Percentiles rank a stretch among this genome's conserved stretches.
These are phyloP conservation scores for Debaryomyces psychrophilus DNA, from an alignment of 1,139 yeast species.

Conservation along the genomic window DNA sequence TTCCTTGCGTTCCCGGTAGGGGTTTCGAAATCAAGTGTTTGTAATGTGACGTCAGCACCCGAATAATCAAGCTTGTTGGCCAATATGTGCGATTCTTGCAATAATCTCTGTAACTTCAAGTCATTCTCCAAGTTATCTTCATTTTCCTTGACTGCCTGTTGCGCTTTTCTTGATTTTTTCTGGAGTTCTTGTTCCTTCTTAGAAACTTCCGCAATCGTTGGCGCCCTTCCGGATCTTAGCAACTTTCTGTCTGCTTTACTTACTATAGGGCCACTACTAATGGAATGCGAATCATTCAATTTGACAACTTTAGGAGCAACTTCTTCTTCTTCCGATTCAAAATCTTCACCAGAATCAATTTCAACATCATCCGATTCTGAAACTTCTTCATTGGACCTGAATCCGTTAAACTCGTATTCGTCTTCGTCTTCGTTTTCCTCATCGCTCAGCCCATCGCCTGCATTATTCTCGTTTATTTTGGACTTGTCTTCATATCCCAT, in stretches of 20 bases:
- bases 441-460: constrained; percentile 13
- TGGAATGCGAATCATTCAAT: constrained; percentile 27
- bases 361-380: constrained; percentile 20
- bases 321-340: constrained; percentile 23
- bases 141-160: constrained; percentile 38
- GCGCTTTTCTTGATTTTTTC: constrained; percentile 29
- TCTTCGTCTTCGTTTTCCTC: constrained; percentile 19
- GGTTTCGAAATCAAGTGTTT: constrained; percentile 65
- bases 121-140: constrained; percentile 72
- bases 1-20: constrained; percentile 82
- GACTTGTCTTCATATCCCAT: constrained; percentile 64
- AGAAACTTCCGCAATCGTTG: constrained; percentile 41
- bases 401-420: constrained; percentile 23
- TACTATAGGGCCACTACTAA: constrained; percentile 20
- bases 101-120: constrained; percentile 76
- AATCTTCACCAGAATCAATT: constrained; percentile 17
- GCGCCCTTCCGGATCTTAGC: constrained; percentile 46
- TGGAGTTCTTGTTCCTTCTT: constrained; percentile 29
- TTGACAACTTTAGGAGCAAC: constrained; percentile 40
- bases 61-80: constrained; percentile 58
- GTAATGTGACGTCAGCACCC: constrained; percentile 77
- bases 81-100: constrained; percentile 84
- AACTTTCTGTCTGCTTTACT: constrained; percentile 36
- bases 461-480: constrained; percentile 22
- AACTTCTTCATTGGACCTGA: constrained; percentile 17